A percentile compares a stretch with the other conserved stretches of the same genome.
These are phyloP conservation scores for Lichenothelia convexa DNA, from an alignment of 495 filamentous ascomycete genomes.

Conservation along the genomic window DNA sequence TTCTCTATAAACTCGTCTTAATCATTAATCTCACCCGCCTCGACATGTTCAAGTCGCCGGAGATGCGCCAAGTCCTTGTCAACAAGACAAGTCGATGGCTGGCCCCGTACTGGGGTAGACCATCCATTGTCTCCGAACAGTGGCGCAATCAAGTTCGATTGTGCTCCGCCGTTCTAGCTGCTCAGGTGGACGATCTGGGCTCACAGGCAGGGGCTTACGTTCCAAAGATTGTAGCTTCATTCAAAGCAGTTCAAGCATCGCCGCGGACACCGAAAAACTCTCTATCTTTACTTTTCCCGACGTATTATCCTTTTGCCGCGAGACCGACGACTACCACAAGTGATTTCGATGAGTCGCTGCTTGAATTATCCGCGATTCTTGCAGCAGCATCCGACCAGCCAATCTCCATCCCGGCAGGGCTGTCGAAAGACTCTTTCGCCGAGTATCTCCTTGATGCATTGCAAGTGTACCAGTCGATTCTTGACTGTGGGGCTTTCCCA, in stretches of 20 bases:
- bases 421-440: conserved; percentile 59
- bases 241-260: conserved; percentile 50
- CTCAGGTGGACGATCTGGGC: conserved; percentile 60
- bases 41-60: conserved; percentile 56
- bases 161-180: conserved; percentile 76
- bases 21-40: conserved; percentile 77
- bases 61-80: conserved; percentile 53
- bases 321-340: conserved; percentile 41
- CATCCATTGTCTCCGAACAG: conserved; percentile 52
- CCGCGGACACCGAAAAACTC: conserved; percentile 45
- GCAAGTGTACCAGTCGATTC: conserved; percentile 72
- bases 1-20: conserved; percentile 84
- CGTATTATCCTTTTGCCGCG: conserved; percentile 72
- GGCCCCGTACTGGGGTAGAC: conserved; percentile 79
- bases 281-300: conserved; percentile 76
- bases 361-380: conserved; percentile 76
- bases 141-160: conserved; percentile 88
- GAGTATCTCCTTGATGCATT: conserved; percentile 55
- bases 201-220: conserved; percentile 72
- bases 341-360: conserved; percentile 70
- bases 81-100: conserved; percentile 81
- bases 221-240: conserved; percentile 79
- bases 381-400: conserved; percentile 60
- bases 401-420: conserved; percentile 43
- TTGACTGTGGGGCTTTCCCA: conserved; percentile 81